Base-by-base conservation (phyloP, 106 monocot species). In the Gastrodia elata region DNA sequence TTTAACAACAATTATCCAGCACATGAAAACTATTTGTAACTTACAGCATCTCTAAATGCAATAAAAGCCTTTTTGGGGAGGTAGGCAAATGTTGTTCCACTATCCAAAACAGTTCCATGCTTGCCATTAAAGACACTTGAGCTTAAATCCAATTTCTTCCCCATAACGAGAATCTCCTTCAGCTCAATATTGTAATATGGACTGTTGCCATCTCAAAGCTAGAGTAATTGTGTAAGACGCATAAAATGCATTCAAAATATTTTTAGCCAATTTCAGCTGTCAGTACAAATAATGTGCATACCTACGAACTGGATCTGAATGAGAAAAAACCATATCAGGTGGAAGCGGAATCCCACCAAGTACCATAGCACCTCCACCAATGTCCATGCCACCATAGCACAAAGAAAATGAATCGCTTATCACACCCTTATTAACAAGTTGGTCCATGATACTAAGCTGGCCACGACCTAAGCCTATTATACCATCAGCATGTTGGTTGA, bases 51-150 rank as follows among this genome's bases (percentile, higher is more conserved):
- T 75, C 75, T 82, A 65, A 98, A 90, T 75, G 86, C 86, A 22
- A 61, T 26, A 82, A 93, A 98, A 70, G 90, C 97, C 59, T 81
- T 76, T 78, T 90, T 81, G 25, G 97, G 97, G 68, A 98, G 76
- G 61, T 98, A 98, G 32, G 97, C 93, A 85, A 88, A 93, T 73
- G 97, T 98, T 15, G 97, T 98, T 22, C 97, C 97, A 82, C 97
- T 98, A 82, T 98, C 97, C 82, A 98, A 81, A 38, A 98, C 81
- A 61, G 97, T 93, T 70, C 97, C 97, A 57, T 93, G 84, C 73
- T 83, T 84, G 38, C 81, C 71, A 77, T 98, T 77, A 74, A 98
- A 98, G 4, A 91, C 82, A 77, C 71, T 86, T 20, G 88, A 74
- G 49, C 88, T 80, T 67, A 98, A 71, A 11, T 72, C 72, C 77